Evolutionary conservation across 768 basidiomycete genomes (phyloP), one percentile per base, ranked within the genome.

Genomic region (Auriscalpium orientale): DNA sequence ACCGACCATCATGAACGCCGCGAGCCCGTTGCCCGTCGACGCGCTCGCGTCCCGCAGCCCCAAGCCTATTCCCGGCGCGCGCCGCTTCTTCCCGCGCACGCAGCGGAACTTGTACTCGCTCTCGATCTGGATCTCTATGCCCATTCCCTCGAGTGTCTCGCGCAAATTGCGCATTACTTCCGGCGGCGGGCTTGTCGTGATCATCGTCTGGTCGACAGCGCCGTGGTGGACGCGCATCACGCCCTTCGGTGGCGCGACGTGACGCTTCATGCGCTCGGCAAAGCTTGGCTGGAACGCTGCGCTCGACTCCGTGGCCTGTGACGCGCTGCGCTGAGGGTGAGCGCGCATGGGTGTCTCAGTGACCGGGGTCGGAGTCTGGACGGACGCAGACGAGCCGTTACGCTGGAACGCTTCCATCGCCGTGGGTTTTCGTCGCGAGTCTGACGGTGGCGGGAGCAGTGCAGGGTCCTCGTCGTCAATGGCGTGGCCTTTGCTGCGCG

Each of bases 31-130:
- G 2, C 65, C 74, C 61, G 68, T 67, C 34, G 70, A 47, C 37
- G 21, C 46, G 36, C 28, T 65, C 58, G 74, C 71, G 56, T 79
- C 68, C 63, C 77, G 67, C 62, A 79, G 63, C 13, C 76, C 77
- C 46, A 77, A 75, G 5, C 75, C 72, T 34, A 77, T 58, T 8
- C 64, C 58, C 18, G 59, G 53, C 6, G 57, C 66, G 10, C 71
- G 66, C 70, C 78, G 80, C 68, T 77, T 79, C 79, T 94, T 91
- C 43, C 77, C 75, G 21, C 95, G 78, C 34, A 93, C 77, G 67
- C 95, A 97, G 58, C 90, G 76, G 66, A 87, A 87, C 76, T 92
- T 95, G 74, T 81, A 98, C 66, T 97, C 92, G 61, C 84, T 87
- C 73, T 99, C 97, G 35, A 83, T 71, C 64, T 87, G 82, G 56